Percentiles rank a stretch among this genome's conserved stretches.
These are phyloP conservation scores for Nasturtium officinale DNA, from an alignment of 345 rosid genomes.

Conservation along the genomic window DNA sequence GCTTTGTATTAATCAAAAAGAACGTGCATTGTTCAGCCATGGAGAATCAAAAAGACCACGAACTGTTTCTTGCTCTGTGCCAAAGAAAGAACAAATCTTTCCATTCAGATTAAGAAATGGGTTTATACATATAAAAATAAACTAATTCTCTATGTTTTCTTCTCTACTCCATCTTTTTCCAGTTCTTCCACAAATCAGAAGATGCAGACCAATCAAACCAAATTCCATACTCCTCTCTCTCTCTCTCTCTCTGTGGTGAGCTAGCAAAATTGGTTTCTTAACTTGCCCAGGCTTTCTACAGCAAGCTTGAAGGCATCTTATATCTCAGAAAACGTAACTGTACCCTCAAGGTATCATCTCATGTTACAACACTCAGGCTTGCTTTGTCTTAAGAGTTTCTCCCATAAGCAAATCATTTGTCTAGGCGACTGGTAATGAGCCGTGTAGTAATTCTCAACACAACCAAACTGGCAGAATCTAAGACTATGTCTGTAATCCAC, in stretches of 20 bases:
- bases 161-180: slow-evolving; percentile 14
- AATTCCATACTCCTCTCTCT: slow-evolving; percentile 12
- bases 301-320: slow-evolving; percentile 27
- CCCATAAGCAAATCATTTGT: slow-evolving; percentile 96
- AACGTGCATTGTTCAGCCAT: background rate
- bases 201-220: slow-evolving; percentile 18
- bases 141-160: slow-evolving; percentile 15
- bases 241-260: slow-evolving; percentile 15
- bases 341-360: slow-evolving; percentile 54
- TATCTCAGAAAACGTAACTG: slow-evolving; percentile 18
- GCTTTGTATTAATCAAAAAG: background rate
- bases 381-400: slow-evolving; percentile 57
- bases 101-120: slow-evolving; percentile 23
- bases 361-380: slow-evolving; percentile 81
- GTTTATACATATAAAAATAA: slow-evolving; percentile 24
- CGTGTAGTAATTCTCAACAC: slow-evolving; percentile 80
- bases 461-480: slow-evolving; percentile 89
- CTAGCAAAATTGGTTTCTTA: slow-evolving; percentile 34
- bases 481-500: slow-evolving; percentile 82
- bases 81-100: background rate
- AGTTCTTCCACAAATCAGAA: slow-evolving; percentile 11
- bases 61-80: slow-evolving; percentile 14
- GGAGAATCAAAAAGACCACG: background rate
- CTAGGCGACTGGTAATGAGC: slow-evolving; percentile 97
- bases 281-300: slow-evolving; percentile 19